Base-by-base conservation (phyloP, 805 yeast genomes). In the Schwanniomyces occidentalis region DNA sequence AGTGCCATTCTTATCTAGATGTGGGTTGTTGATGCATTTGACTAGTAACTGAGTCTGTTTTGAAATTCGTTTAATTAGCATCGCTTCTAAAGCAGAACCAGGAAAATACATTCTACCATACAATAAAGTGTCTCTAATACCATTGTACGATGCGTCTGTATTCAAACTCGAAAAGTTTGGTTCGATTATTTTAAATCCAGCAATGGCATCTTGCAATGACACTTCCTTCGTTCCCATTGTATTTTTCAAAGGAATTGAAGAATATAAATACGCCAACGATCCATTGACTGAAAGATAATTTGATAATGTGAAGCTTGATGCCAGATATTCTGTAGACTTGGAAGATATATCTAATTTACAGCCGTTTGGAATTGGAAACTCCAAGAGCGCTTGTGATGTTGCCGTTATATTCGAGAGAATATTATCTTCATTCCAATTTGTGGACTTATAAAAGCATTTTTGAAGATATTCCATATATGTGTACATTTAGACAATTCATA, bases 101-200 rank as follows among this genome's bases (percentile, higher is more conserved):
- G 99, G 98, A 42, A 91, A 80, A 51, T 82, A 85, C 80, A 93
- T 76, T 44, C 91, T 70, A 1, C 98, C 98, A 56, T 87, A 91
- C 21, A 84, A 59, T 10, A 91, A 63, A 0, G 80, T 65, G 8
- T 22, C 71, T 61, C 32, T 46, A 40, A 7, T 40, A 19, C 15
- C 34, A 21, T 27, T 23, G 9, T 22, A 27, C 24, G 38, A 16
- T 14, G 20, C 33, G 16, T 20, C 23, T 12, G 41, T 18, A 14
- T 39, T 47, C 30, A 40, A 29, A 9, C 47, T 43, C 15, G 52
- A 40, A 9, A 57, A 53, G 5, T 46, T 37, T 5, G 82, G 82
- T 38, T 75, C 76, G 19, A 83, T 65, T 27, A 73, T 65, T 34
- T 76, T 65, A 51, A 84, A 87, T 0, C 95, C 87, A 16, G 84